Base-by-base conservation (phyloP, 345 rosid genomes). In the Salix koriyanagi region DNA sequence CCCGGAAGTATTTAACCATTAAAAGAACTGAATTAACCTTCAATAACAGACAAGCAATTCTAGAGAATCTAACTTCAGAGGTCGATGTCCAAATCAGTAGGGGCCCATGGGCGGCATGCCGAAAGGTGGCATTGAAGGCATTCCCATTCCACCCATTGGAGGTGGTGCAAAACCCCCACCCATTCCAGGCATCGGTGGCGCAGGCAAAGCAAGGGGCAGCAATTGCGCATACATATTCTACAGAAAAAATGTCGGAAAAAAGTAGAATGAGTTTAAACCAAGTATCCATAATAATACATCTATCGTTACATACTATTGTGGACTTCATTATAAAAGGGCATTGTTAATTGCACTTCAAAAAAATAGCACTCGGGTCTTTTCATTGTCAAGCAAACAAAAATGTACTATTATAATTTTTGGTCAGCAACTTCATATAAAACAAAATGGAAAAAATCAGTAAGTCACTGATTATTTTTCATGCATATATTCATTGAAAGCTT, bases 171-270 rank as follows among this genome's bases (percentile, higher is more conserved):
- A 83, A 52, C 87, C 85, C 28, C 82, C 81, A 28, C 84, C 83
- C 81, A 91, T 93, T 12, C 97, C 97, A 1, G 97, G 95, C 91
- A 91, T 87, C 2, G 97, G 96, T 2, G 98, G 98, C 44, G 98
- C 96, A 37, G 98, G 98, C 83, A 92, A 83, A 61, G 96, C 94
- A 37, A 88, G 93, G 39, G 98, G 98, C 79, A 94, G 80, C 78
- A 94, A 80, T 72, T 94, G 98, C 6, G 98, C 97, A 76, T 94
- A 92, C 98, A 94, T 94, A 78, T 92, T 92, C 98, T 94, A 90
- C 81, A 68, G 67, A 25, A 73, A 44, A 79, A 28, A 10, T 2
- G 10, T 10, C 28, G 13, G 28, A n/a, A 58, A 58, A 9, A 10
- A 4, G 64, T n/a, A 41, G 2, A 37, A 25, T 18, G 34, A 61